Conservation (phyloP, 1,284 basidiomycete species). For the Neotropicomus parvogracilis region DNA sequence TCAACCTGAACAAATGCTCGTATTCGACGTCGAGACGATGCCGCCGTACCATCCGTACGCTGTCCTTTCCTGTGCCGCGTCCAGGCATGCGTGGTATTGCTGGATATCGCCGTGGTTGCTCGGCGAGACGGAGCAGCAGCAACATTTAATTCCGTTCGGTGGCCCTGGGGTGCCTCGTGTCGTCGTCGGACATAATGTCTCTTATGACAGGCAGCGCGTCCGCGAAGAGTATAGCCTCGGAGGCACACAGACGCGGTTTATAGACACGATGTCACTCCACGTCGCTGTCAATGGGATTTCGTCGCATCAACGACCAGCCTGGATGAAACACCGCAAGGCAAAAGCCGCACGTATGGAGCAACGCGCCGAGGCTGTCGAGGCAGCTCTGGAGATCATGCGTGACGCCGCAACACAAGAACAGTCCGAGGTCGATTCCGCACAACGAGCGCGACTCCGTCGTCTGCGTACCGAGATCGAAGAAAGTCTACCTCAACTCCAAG, state of each 20-base stretch:
- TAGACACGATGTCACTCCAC: slow-evolving; percentile 96
- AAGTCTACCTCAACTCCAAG: slow-evolving; percentile 38
- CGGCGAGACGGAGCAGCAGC: slow-evolving; percentile 54
- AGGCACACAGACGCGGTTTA: slow-evolving; percentile 73
- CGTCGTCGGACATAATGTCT: slow-evolving; percentile 92
- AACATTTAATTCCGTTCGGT: slow-evolving; percentile 79
- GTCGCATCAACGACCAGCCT: slow-evolving; percentile 90
- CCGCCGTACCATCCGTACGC: slow-evolving; percentile 79
- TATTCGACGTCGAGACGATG: slow-evolving; percentile 95
- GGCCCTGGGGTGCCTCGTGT: slow-evolving; percentile 52
- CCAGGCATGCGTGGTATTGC: slow-evolving; percentile 85
- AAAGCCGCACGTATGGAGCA: slow-evolving; percentile 51
- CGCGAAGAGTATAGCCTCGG: slow-evolving; percentile 80
- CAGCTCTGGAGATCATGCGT: slow-evolving; percentile 47
- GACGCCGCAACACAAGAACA: slow-evolving; percentile 47
- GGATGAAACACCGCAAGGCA: slow-evolving; percentile 79
- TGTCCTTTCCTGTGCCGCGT: slow-evolving; percentile 88
- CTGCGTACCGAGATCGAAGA: slow-evolving; percentile 48
- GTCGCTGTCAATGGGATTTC: slow-evolving; percentile 94
- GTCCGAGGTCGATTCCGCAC: slow-evolving; percentile 35
- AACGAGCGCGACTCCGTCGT: slow-evolving; percentile 40
- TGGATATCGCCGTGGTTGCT: slow-evolving; percentile 97
- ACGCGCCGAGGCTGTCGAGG: slow-evolving; percentile 58
- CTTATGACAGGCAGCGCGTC: slow-evolving; percentile 87
- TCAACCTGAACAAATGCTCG: slow-evolving; percentile 67